Conservation (phyloP, 2,329 filamentous ascomycete species). For the Ceratocystis destructans region DNA sequence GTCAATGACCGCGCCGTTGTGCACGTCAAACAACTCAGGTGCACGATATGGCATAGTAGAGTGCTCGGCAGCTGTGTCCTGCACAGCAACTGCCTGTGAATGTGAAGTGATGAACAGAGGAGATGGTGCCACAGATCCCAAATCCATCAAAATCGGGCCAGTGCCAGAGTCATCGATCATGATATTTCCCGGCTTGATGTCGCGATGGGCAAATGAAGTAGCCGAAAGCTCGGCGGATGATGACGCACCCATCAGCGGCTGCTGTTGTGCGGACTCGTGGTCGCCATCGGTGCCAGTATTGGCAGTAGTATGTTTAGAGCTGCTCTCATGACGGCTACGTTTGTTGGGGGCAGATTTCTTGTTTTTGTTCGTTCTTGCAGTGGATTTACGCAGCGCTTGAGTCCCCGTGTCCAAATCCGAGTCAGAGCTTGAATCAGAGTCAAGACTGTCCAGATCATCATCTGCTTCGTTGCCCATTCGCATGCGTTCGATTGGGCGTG, state of each 20-base stretch:
- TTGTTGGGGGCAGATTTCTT: not conserved
- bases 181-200: conserved; percentile 97
- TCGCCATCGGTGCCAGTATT: conserved; percentile 44
- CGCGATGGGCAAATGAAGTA: conserved; percentile 80
- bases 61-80: conserved; percentile 91
- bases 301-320: conserved; percentile 9
- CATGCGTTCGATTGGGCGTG: conserved; percentile 34
- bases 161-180: conserved; percentile 92
- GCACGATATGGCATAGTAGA: conserved; percentile 97
- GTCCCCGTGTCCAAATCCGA: conserved; percentile 28
- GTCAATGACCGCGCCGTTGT: conserved; percentile 80
- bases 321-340: not conserved
- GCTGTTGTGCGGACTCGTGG: conserved; percentile 60
- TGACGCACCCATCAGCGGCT: conserved; percentile 72
- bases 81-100: conserved; percentile 77
- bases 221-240: conserved; percentile 54
- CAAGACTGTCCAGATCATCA: conserved; percentile 26
- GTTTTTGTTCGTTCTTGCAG: not conserved
- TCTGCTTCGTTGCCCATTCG: conserved; percentile 35
- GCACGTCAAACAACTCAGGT: conserved; percentile 94
- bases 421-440: conserved; percentile 22
- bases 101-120: conserved; percentile 82
- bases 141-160: conserved; percentile 89
- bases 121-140: conserved; percentile 77
- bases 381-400: conserved; percentile 22